phyloP scores from a whole-genome alignment of 352 stramenopile species.

The Hyaloperonospora arabidopsidis region DNA sequence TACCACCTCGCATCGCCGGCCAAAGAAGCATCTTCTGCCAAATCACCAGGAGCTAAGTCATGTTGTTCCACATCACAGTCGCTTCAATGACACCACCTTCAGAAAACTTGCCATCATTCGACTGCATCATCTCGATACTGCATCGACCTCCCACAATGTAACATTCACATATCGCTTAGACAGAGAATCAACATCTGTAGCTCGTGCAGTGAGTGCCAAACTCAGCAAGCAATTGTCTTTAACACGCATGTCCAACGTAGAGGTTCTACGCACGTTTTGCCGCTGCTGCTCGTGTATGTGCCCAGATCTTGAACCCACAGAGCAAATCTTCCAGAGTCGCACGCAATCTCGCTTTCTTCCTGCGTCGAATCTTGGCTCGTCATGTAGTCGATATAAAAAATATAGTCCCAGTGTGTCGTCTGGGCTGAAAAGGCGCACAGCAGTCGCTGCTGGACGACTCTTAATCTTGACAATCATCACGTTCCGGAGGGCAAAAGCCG shows the following conservation, averaged over 20 bases:
- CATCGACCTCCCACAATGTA: too few relatives aligned
- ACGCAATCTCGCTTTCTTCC: constrained; percentile 43
- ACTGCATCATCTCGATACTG: too few relatives aligned
- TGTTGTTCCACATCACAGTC: too few relatives aligned
- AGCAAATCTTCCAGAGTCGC: constrained; percentile 62
- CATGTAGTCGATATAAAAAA: constrained; percentile 75
- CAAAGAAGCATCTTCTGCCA: too few relatives aligned
- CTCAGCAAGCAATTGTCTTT: constrained; percentile 57
- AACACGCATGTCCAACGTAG: constrained; percentile 60
- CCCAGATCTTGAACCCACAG: constrained; percentile 70
- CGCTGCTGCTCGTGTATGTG: constrained; percentile 53
- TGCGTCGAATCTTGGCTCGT: constrained; percentile 37
- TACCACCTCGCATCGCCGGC: too few relatives aligned
- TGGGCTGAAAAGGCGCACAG: constrained; percentile 53
- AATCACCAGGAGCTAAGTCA: too few relatives aligned
- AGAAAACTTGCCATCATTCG: too few relatives aligned
- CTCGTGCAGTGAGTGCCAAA: too few relatives aligned
- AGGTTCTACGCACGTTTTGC: constrained; percentile 55
- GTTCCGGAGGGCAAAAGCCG: constrained; percentile 64
- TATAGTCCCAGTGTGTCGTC: constrained; percentile 73
- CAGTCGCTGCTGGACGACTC: constrained; percentile 55
- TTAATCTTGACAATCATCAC: constrained; percentile 77
- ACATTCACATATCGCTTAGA: too few relatives aligned
- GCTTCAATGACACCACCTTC: too few relatives aligned
- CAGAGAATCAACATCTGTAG: too few relatives aligned